These are phyloP conservation scores for Chenopodium quinoa DNA, from an alignment of 148 eudicot genomes.

Conservation along the genomic window DNA sequence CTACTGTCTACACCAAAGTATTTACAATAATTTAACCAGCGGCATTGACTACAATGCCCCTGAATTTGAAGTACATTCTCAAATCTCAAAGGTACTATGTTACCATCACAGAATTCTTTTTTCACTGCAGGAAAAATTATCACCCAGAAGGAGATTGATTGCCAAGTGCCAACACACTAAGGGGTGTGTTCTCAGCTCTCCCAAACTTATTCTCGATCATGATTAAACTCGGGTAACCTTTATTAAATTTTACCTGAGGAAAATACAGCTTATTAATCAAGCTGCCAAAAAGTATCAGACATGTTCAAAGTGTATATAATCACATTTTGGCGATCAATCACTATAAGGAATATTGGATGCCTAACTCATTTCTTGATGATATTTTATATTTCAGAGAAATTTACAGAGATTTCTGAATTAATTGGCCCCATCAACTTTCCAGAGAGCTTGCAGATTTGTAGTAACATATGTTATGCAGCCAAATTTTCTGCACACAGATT, in stretches of 20 bases:
- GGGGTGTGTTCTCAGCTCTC: neutral
- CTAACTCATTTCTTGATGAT: neutral
- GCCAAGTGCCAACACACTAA: neutral
- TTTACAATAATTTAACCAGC: conserved; percentile 26
- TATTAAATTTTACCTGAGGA: no score
- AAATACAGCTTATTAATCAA: no score
- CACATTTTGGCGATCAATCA: neutral
- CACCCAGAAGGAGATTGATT: neutral
- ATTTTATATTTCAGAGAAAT: neutral
- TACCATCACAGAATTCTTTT: conserved; percentile 18
- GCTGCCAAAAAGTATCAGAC: no score
- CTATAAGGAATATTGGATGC: neutral
- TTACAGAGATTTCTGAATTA: neutral
- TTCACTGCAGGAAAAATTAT: conserved; percentile 1
- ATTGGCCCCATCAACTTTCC: neutral
- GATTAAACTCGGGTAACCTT: no score
- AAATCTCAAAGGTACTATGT: conserved; percentile 14
- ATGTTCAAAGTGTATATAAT: neutral
- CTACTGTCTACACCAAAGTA: neutral
- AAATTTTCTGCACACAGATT: neutral
- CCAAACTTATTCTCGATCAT: no score
- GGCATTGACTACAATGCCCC: conserved; percentile 40
- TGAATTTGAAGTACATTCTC: conserved; percentile 13
- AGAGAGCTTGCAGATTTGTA: neutral
- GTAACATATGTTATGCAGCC: conserved; percentile 2